Percentiles rank a stretch among this genome's conserved stretches.
These are phyloP conservation scores for Pseudohalonectria lignicola DNA, from an alignment of 2,329 filamentous ascomycete genomes.

Conservation along the genomic window DNA sequence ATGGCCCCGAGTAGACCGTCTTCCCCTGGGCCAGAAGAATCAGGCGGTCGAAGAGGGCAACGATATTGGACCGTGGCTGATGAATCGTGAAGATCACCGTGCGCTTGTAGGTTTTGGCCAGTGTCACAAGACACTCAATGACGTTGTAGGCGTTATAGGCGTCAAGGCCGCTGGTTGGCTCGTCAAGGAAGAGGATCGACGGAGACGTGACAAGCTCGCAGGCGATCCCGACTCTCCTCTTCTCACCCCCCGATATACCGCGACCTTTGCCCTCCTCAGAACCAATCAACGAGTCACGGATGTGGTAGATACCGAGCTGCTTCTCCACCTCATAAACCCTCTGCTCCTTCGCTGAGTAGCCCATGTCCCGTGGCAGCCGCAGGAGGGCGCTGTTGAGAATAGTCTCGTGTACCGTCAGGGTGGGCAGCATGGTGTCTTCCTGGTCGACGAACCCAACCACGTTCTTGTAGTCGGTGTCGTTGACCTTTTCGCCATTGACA, in stretches of 20 bases:
- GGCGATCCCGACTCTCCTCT: constrained; percentile 89
- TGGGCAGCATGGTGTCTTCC: constrained; percentile 93
- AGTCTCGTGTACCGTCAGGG: constrained; percentile 93
- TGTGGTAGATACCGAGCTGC: constrained; percentile 88
- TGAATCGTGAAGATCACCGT: constrained; percentile 98
- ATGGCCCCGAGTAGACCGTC: constrained; percentile 88
- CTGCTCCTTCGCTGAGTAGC: constrained; percentile 75
- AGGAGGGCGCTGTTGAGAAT: constrained; percentile 90
- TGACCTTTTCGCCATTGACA: constrained; percentile 85
- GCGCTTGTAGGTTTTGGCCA: constrained; percentile 93
- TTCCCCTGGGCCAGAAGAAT: constrained; percentile 80
- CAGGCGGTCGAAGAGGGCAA: constrained; percentile 91
- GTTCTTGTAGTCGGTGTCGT: constrained; percentile 74
- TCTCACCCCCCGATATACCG: constrained; percentile 94
- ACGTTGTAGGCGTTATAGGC: constrained; percentile 98
- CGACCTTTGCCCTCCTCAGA: constrained; percentile 91
- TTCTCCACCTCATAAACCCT: constrained; percentile 87
- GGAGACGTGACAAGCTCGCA: constrained; percentile 96
- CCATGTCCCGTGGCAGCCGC: constrained; percentile 88
- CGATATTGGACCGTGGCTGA: constrained; percentile 95
- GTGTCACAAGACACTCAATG: constrained; percentile 84
- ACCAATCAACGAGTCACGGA: constrained; percentile 89
- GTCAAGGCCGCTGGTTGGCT: constrained; percentile 91
- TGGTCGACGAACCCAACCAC: constrained; percentile 97
- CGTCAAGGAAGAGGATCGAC: constrained; percentile 92